Evolutionary conservation across 2,329 filamentous ascomycete species (phyloP), one percentile per base, ranked within the genome.

Genomic region (Beauveria scarabaeidicola): DNA sequence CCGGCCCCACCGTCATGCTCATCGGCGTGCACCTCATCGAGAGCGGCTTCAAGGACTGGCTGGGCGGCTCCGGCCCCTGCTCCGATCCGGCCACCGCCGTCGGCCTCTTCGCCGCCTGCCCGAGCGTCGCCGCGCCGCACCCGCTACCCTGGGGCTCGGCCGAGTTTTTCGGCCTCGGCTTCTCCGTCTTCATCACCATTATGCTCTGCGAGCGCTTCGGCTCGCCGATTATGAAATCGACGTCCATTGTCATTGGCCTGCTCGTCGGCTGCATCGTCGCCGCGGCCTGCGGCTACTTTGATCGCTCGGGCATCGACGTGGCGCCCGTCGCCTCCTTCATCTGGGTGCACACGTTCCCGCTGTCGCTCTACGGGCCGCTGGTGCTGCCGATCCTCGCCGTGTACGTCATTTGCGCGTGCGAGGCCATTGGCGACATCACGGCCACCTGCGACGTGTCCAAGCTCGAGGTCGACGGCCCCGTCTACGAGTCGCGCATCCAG

Each of bases 161-260:
- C 1, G 87, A 94, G 71, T 91, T 88, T 65, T 82, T 94, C 5
- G 90, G 80, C 13, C 81, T 94, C 2, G 90, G 90, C 0, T 92
- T 94, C 74, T 84, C 84, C 48, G 90, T 92, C 40, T 93, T 93
- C 68, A 65, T 88, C 48, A 88, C 87, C 29, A 93, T 94, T 68
- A 86, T 94, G 62, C 69, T 93, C 13, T 90, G 88, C 69, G 90
- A 94, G 72, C 83, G 89, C 11, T 91, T 92, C 66, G 90, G 90
- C 1, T 82, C 88, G 0, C 90, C 90, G 0, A 88, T 94, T 64
- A 92, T 94, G 88, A 92, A 92, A 69, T 89, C 85, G 2, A 88
- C 84, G 8, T 85, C 86, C 32, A 89, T 93, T 36, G 83, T 92
- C 46, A 78, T 91, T 59, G 89, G 90, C 15, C 78, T 92, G 5